Evolutionary conservation across 495 filamentous ascomycete genomes (phyloP).

Genomic region (Penicillium riverlandense): DNA sequence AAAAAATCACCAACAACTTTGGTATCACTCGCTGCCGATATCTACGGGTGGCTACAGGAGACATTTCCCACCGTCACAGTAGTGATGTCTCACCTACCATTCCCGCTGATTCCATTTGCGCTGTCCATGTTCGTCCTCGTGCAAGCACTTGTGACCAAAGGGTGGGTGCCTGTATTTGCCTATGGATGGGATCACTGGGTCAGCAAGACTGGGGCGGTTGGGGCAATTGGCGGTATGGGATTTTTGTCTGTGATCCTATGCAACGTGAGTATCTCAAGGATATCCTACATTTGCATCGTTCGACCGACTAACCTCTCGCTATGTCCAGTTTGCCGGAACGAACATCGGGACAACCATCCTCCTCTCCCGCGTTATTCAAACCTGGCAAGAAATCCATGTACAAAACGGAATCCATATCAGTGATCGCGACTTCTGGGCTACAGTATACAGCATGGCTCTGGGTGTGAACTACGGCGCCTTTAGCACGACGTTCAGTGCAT

Average conservation of each 20-base stretch:
- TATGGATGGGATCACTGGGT: constrained; percentile 65
- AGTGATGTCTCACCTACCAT: constrained; percentile 52
- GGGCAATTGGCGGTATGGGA: constrained; percentile 58
- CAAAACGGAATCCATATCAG: constrained; percentile 33
- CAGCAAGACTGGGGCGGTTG: constrained; percentile 53
- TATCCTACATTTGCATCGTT: neutral
- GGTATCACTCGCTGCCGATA: constrained; percentile 32
- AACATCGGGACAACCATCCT: constrained; percentile 67
- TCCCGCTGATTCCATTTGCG: constrained; percentile 56
- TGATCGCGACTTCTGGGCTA: constrained; percentile 57
- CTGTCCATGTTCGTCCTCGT: constrained; percentile 64
- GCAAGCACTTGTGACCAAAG: constrained; percentile 57
- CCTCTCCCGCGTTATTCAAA: constrained; percentile 56
- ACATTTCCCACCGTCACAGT: constrained; percentile 60
- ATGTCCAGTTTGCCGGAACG: constrained; percentile 55
- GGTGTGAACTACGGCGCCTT: constrained; percentile 66
- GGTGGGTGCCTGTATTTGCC: constrained; percentile 61
- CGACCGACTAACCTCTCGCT: neutral
- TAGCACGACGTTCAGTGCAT: constrained; percentile 58
- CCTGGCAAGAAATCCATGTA: constrained; percentile 51
- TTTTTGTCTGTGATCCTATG: constrained; percentile 60
- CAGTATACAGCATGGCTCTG: constrained; percentile 60
- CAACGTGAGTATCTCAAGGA: constrained; percentile 44
- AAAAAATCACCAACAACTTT: constrained; percentile 28
- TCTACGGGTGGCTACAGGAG: constrained; percentile 50